These are phyloP conservation scores for Aspergillus steynii DNA, from an alignment of 495 filamentous ascomycete species.

Conservation along the genomic window DNA sequence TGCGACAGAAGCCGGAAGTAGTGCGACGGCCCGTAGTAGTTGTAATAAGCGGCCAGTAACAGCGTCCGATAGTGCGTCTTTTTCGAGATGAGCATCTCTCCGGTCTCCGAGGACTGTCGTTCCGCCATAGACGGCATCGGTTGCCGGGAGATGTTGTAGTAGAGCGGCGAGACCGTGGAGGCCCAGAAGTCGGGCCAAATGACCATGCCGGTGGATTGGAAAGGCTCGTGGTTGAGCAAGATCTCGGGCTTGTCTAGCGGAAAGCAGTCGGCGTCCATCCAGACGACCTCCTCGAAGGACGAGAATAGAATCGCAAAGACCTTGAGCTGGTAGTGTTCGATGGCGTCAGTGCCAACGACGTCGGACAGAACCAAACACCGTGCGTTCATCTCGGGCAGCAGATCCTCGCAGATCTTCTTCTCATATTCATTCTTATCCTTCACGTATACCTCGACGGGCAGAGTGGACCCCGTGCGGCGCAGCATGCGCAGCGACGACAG, in stretches of 20 bases:
- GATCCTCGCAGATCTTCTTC: conserved; percentile 49
- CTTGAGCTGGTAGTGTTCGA: conserved; percentile 59
- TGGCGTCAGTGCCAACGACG: conserved; percentile 38
- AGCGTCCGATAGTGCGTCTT: conserved; percentile 51
- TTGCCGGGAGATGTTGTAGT: conserved; percentile 55
- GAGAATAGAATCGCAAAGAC: conserved; percentile 61
- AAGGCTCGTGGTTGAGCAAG: conserved; percentile 53
- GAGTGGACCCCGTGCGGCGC: conserved; percentile 52
- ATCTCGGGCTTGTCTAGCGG: conserved; percentile 53
- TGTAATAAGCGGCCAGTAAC: conserved; percentile 63
- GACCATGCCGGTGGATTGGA: conserved; percentile 52
- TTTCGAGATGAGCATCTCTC: conserved; percentile 59
- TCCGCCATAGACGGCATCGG: conserved; percentile 36
- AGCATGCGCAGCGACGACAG: conserved; percentile 58
- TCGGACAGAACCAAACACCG: conserved; percentile 52
- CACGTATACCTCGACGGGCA: conserved; percentile 62
- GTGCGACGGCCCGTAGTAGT: conserved; percentile 57
- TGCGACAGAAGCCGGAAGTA: conserved; percentile 61
- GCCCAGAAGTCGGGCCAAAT: conserved; percentile 66
- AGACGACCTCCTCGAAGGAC: conserved; percentile 59
- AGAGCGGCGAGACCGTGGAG: conserved; percentile 51
- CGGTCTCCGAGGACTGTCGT: conserved; percentile 54
- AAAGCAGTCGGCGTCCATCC: conserved; percentile 62
- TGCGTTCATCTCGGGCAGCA: conserved; percentile 52
- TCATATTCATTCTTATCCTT: conserved; percentile 52